These are phyloP conservation scores for Fraxinus anomala DNA, from an alignment of 257 asterid species.

Conservation along the genomic window DNA sequence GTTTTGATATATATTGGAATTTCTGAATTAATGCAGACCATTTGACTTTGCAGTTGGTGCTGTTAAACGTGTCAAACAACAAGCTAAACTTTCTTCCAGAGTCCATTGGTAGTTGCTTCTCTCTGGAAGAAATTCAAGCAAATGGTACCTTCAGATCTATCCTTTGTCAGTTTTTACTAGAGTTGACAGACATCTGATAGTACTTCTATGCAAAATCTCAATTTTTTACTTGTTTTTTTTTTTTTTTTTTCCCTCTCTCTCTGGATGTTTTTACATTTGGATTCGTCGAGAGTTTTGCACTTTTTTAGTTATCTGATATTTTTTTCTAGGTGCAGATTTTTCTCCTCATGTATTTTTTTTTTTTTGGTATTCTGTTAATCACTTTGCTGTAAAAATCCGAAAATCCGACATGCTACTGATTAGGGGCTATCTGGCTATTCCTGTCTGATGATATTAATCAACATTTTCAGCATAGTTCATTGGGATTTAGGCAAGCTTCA, in stretches of 20 bases:
- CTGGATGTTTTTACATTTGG: not conserved
- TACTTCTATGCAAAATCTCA: constrained; percentile 14
- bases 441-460: not conserved
- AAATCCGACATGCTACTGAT: not conserved
- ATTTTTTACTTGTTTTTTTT: not conserved
- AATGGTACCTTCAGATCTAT: constrained; percentile 59
- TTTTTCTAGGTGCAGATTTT: too few relatives aligned
- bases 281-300: too few relatives aligned
- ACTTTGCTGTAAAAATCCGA: too few relatives aligned
- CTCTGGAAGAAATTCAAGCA: constrained; percentile 96
- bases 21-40: constrained; percentile 13
- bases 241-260: not conserved
- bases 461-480: not conserved
- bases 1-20: not conserved
- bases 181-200: constrained; percentile 16
- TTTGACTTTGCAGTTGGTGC: constrained; percentile 70
- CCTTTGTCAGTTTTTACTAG: constrained; percentile 8
- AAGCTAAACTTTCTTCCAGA: constrained; percentile 82
- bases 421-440: not conserved
- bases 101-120: constrained; percentile 76
- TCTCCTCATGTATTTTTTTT: too few relatives aligned
- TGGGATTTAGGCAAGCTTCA: not conserved
- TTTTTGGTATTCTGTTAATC: not conserved
- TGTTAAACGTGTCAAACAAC: constrained; percentile 86
- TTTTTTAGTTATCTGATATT: too few relatives aligned